Evolutionary conservation across 306 rosid species (phyloP).

Genomic region (Ceratonia siliqua): DNA sequence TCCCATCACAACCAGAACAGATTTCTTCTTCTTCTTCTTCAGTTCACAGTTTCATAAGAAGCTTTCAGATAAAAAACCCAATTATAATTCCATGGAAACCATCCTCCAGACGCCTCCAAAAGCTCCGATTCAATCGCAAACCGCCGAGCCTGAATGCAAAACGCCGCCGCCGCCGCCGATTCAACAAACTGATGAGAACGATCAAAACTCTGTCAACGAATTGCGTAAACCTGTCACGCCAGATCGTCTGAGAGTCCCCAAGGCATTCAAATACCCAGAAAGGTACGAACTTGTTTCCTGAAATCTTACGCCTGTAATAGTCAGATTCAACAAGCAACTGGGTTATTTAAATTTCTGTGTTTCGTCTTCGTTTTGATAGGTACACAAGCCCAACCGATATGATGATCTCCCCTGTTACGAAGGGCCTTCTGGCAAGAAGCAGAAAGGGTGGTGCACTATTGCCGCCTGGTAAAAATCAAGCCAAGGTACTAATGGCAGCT

Average conservation of each 20-base stretch:
- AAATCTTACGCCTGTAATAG: background rate
- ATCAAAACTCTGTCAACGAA: slow-evolving; percentile 41
- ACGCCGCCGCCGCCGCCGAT: slow-evolving; percentile 53
- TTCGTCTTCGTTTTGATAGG: slow-evolving; percentile 38
- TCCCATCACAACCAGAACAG: background rate
- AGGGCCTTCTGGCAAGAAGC: slow-evolving; percentile 76
- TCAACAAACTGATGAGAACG: slow-evolving; percentile 30
- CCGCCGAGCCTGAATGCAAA: slow-evolving; percentile 35
- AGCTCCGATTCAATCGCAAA: slow-evolving; percentile 40
- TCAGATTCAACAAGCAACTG: background rate
- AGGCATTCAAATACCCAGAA: slow-evolving; percentile 83
- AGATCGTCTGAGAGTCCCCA: slow-evolving; percentile 73
- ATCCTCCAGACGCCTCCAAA: slow-evolving; percentile 35
- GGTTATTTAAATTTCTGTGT: background rate
- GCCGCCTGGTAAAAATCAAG: slow-evolving; percentile 55
- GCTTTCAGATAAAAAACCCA: background rate
- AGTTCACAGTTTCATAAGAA: background rate
- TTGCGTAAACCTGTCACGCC: slow-evolving; percentile 61
- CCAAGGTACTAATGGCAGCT: slow-evolving; percentile 42
- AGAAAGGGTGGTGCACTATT: slow-evolving; percentile 58
- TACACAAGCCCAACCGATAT: slow-evolving; percentile 91
- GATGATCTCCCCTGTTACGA: slow-evolving; percentile 79
- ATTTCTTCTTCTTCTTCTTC: too few relatives aligned
- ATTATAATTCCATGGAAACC: slow-evolving; percentile 45
- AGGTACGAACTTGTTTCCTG: slow-evolving; percentile 46